Percentiles rank a stretch among this genome's conserved stretches.
These are phyloP conservation scores for Neoscytalidium dimidiatum DNA, from an alignment of 2,329 filamentous ascomycete species.

Conservation along the genomic window DNA sequence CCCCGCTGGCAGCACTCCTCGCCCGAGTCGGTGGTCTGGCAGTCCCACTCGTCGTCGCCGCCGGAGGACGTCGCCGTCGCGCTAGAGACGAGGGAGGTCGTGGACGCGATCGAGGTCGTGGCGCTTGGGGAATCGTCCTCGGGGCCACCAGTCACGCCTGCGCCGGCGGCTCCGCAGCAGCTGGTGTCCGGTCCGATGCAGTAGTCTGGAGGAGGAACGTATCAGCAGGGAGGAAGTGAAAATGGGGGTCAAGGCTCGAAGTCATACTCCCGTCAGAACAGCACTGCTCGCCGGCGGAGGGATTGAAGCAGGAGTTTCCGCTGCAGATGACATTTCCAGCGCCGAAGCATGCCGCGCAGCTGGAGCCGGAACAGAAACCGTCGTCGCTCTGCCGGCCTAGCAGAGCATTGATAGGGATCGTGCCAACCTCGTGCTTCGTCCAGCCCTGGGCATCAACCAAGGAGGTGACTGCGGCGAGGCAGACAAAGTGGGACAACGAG, in stretches of 20 bases:
- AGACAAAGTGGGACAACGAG: background rate
- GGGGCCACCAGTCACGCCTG: background rate
- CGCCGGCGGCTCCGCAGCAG: background rate
- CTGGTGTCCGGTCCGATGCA: slow-evolving; percentile 1
- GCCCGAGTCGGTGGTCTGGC: background rate
- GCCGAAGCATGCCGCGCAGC: slow-evolving; percentile 17
- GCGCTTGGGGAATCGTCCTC: background rate
- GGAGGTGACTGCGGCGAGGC: background rate
- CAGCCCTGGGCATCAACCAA: background rate
- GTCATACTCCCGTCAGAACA: slow-evolving; percentile 17
- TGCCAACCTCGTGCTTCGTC: background rate
- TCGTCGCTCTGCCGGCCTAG: background rate
- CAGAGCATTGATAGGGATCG: background rate
- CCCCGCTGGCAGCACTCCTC: slow-evolving; percentile 17
- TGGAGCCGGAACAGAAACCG: background rate
- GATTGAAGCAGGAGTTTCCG: slow-evolving; percentile 17
- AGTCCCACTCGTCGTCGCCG: slow-evolving; percentile 9
- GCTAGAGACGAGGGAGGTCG: background rate
- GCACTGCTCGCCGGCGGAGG: slow-evolving; percentile 14
- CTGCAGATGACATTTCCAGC: slow-evolving; percentile 12
- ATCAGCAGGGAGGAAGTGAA: background rate
- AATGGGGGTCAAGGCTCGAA: background rate
- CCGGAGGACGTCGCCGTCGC: background rate
- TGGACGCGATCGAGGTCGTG: background rate
- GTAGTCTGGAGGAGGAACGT: background rate